phyloP scores from a whole-genome alignment of 306 rosid species.

The Quercus parvula region DNA sequence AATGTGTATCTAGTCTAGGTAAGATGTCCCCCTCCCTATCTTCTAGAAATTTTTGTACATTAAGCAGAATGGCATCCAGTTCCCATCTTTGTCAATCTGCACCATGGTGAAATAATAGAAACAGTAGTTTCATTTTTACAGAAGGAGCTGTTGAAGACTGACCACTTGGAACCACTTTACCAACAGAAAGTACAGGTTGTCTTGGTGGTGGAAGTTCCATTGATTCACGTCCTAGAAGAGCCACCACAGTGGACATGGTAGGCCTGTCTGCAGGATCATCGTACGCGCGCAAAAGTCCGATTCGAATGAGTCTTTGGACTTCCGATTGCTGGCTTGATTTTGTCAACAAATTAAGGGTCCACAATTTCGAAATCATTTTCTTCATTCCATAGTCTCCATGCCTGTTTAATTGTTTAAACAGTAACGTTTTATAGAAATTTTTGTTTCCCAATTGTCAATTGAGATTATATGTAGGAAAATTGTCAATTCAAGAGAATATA shows the following conservation, averaged over 20 bases:
- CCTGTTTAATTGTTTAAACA: conserved; percentile 21
- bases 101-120: conserved; percentile 26
- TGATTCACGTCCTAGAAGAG: conserved; percentile 37
- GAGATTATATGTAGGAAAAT: not conserved
- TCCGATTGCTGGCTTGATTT: conserved; percentile 16
- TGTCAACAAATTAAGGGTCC: conserved; percentile 32
- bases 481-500: not conserved
- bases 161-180: conserved; percentile 4
- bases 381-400: conserved; percentile 54
- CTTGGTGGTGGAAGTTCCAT: conserved; percentile 38
- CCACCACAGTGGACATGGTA: conserved; percentile 45
- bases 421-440: not conserved
- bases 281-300: conserved; percentile 56
- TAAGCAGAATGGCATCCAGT: too few relatives aligned
- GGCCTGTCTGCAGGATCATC: conserved; percentile 51
- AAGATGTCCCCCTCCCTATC: too few relatives aligned
- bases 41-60: too few relatives aligned
- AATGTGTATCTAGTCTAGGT: too few relatives aligned
- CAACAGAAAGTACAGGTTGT: conserved; percentile 43
- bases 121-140: conserved; percentile 19
- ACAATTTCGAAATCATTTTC: conserved; percentile 37
- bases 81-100: not conserved
- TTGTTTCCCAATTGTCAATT: not conserved
- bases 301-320: conserved; percentile 35
- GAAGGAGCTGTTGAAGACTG: conserved; percentile 30